Conservation (phyloP, 345 rosid species). For the Arabidopsis thaliana region TAIR10.1 NC_003074.8:8034501-8035000, state of each 20-base stretch:
- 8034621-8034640: neutral
- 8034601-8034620: neutral
- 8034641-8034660: neutral
- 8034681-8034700: slow-evolving; percentile 77
- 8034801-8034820: neutral
- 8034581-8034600: neutral
- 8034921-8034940: neutral
- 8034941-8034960: neutral
- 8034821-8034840: no score
- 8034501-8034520: slow-evolving; percentile 68
- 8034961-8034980: no score
- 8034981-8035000: neutral
- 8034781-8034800: neutral
- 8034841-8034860: no score
- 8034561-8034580: neutral
- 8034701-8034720: slow-evolving; percentile 90
- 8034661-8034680: slow-evolving; percentile 86
- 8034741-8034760: neutral
- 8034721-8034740: slow-evolving; percentile 48
- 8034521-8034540: slow-evolving; percentile 89
- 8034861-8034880: neutral
- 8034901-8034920: neutral
- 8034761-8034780: neutral
- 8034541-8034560: slow-evolving; percentile 46
- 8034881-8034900: neutral